These are phyloP conservation scores for Phytophthora idaei DNA, from an alignment of 352 stramenopile genomes.

Conservation along the genomic window DNA sequence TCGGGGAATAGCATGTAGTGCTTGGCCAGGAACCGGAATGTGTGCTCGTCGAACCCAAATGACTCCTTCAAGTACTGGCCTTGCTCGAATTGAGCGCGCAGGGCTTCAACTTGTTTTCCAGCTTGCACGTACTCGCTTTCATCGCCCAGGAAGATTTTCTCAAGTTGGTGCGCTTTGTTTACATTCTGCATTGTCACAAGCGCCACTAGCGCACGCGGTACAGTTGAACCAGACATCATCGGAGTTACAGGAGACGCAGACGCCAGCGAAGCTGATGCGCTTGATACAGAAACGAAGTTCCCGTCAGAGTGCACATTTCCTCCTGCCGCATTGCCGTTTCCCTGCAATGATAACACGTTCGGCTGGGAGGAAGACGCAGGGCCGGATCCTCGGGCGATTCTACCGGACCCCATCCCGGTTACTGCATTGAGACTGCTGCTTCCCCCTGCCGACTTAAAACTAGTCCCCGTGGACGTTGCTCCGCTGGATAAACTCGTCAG, in stretches of 20 bases:
- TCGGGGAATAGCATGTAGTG: constrained; percentile 66
- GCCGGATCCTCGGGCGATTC: constrained; percentile 28
- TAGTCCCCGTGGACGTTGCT: constrained; percentile 10
- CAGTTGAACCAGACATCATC: constrained; percentile 34
- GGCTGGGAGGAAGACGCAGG: constrained; percentile 28
- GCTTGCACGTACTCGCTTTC: constrained; percentile 60
- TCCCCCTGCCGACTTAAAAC: constrained; percentile 25
- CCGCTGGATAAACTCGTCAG: constrained; percentile 27
- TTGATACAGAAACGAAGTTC: constrained; percentile 49
- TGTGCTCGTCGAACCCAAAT: constrained; percentile 88
- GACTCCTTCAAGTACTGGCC: constrained; percentile 72
- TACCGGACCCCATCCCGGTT: constrained; percentile 13
- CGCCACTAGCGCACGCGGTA: constrained; percentile 66
- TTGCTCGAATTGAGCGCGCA: constrained; percentile 75
- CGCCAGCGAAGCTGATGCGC: constrained; percentile 31
- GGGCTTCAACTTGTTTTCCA: constrained; percentile 56
- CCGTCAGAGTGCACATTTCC: constrained; percentile 17
- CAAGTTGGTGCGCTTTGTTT: constrained; percentile 58
- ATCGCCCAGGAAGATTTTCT: constrained; percentile 76
- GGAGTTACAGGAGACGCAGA: constrained; percentile 50
- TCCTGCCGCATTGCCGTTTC: constrained; percentile 10
- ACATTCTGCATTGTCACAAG: constrained; percentile 83
- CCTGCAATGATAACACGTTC: constrained; percentile 28
- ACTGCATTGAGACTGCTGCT: constrained; percentile 37
- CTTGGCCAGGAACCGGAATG: constrained; percentile 82